Percentiles rank a stretch among this genome's conserved stretches.
These are phyloP conservation scores for Syncephalastrum racemosum DNA, from an alignment of 371 early-diverging fungal genomes.

Conservation along the genomic window DNA sequence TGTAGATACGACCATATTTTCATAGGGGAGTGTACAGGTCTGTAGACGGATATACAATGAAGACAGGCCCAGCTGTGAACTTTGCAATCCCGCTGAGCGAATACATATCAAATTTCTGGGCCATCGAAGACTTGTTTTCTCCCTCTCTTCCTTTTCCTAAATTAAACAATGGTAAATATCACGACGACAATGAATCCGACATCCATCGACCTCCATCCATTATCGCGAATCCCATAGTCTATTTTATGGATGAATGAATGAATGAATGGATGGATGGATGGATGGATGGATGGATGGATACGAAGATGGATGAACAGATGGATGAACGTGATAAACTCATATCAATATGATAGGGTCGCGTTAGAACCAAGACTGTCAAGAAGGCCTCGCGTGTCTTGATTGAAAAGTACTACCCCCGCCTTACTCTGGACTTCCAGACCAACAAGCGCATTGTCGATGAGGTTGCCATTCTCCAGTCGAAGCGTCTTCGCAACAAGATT, in stretches of 20 bases:
- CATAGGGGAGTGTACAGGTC: too few species aligned
- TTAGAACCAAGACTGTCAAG: slow-evolving; percentile 97
- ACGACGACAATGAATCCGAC: neutral
- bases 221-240: neutral
- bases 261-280: slow-evolving; percentile 15
- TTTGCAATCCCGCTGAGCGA: neutral
- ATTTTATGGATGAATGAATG: neutral
- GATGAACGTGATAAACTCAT: slow-evolving; percentile 2
- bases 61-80: too few species aligned
- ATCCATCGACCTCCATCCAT: neutral
- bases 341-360: slow-evolving; percentile 27
- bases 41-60: too few species aligned
- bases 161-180: slow-evolving; percentile 11
- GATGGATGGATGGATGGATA: slow-evolving; percentile 14
- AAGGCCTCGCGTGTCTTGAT: slow-evolving; percentile 99
- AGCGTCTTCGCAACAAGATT: slow-evolving; percentile 99
- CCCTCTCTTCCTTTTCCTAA: slow-evolving; percentile 10
- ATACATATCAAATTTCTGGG: too few species aligned
- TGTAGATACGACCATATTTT: too few species aligned
- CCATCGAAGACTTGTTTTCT: neutral
- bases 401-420: slow-evolving; percentile 99
- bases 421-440: slow-evolving; percentile 99
- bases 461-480: slow-evolving; percentile 96
- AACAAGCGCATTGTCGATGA: slow-evolving; percentile 98
- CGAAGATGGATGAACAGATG: slow-evolving; percentile 6